Evolutionary conservation across 768 basidiomycete genomes (phyloP), one percentile per base, ranked within the genome.

Genomic region (Pisolithus sp.): DNA sequence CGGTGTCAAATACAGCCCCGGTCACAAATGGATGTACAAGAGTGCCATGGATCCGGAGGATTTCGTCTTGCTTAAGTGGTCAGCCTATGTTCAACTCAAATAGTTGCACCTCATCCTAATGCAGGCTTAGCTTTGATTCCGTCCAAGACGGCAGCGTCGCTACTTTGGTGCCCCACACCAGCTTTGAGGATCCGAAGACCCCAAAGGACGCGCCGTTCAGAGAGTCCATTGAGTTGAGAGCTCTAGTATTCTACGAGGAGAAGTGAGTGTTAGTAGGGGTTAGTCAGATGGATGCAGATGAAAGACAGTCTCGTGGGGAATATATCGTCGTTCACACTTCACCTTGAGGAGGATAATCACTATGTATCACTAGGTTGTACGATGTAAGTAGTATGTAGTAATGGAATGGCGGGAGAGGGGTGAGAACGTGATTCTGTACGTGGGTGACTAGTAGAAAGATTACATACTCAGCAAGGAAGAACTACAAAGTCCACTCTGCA

Each of bases 41-140:
- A 58, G 62, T 46, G 76, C 72, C 0, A 72, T 79, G 69, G 70
- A 67, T 0, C 72, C 73, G 6, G 76, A 79, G 3, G 80, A 81
- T 55, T 47, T 72, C 18, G 70, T 78, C 7, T 59, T 82, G 28
- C 75, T 82, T 48, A 77, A 78, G 56, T 77, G 76, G 76, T 78
- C 46, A 28, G 69, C 54, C 7, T 45, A 34, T 42, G 43, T 37
- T 17, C 13, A 23, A 8, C 20, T 23, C 7, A n/a, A 21, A 26
- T 13, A 21, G 9, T 12, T 31, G 15, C 36, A 17, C 34, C n/a
- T 28, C 23, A 5, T 8, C 8, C 30, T 46, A 7, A 39, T n/a
- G 10, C 8, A 4, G 17, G 4, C 9, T 24, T 15, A 70, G 70
- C 46, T 65, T 69, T 42, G 67, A 69, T 46, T 73, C 69, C 13